These are phyloP conservation scores for Leccinum longicurvipes DNA, from an alignment of 768 basidiomycete genomes.

Conservation along the genomic window DNA sequence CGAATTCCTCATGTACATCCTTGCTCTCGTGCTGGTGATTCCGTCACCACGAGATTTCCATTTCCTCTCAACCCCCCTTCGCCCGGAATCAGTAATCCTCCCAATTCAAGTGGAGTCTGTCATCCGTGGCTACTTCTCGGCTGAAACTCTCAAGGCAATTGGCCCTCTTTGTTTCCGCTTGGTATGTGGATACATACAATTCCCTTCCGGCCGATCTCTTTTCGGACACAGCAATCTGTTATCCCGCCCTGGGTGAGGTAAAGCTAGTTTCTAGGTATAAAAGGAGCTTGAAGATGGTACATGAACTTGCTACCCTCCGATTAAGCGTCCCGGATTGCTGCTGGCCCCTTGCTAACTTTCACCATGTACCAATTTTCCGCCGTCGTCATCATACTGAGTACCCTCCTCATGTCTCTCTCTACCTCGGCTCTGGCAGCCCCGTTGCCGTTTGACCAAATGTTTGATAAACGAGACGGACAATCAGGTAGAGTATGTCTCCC, in stretches of 20 bases:
- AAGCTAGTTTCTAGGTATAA: constrained; percentile 24
- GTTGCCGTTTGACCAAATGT: constrained; percentile 27
- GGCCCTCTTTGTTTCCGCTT: constrained; percentile 21
- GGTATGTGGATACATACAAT: constrained; percentile 21
- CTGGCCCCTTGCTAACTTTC: neutral
- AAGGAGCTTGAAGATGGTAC: constrained; percentile 13
- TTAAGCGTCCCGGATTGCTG: neutral
- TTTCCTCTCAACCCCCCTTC: constrained; percentile 2
- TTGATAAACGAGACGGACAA: constrained; percentile 46
- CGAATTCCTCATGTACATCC: constrained; percentile 21
- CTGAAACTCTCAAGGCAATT: constrained; percentile 17
- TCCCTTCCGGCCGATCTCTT: constrained; percentile 30
- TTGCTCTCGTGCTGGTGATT: constrained; percentile 15
- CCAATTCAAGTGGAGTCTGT: constrained; percentile 6
- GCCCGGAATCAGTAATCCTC: constrained; percentile 20
- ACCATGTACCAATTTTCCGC: constrained; percentile 21
- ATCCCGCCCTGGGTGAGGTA: constrained; percentile 30
- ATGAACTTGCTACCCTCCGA: constrained; percentile 3
- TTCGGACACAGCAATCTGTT: constrained; percentile 21
- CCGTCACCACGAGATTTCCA: constrained; percentile 14
- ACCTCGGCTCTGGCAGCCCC: constrained; percentile 40
- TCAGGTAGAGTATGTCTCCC: constrained; percentile 49
- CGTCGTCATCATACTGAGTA: constrained; percentile 39
- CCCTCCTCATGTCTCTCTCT: constrained; percentile 41
- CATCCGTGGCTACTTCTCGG: constrained; percentile 17